Evolutionary conservation across 768 basidiomycete genomes (phyloP), one percentile per base, ranked within the genome.

Genomic region (Tulasnella sp.): DNA sequence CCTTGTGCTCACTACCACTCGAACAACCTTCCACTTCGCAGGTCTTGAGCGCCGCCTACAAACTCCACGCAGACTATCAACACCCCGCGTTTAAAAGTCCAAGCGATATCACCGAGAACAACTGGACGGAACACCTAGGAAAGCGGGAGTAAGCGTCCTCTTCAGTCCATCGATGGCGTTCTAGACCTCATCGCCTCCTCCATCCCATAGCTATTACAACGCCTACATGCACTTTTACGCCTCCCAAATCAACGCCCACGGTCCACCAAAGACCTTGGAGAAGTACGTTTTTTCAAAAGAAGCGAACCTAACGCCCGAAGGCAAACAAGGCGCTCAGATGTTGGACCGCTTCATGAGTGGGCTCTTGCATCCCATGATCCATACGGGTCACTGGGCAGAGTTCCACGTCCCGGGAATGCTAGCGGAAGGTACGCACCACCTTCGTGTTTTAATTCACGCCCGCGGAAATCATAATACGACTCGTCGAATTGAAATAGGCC

Each of bases 181-280:
- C 4, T 17, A 6, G 14, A n/a, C 25, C 38, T 11, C 22, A 40
- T 12, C 40, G 39, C 2, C 17, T 38, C 11, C 2, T 14, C n/a
- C n/a, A 74, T 78, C 17, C 6, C 22, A 77, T 77, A 91, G 90
- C 15, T 91, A 85, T 79, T 91, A 89, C 78, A 81, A 84, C n/a
- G 85, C 85, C 0, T 92, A 91, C 79, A 81, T 89, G 25, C 80
- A 84, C 4, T 91, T 88, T 82, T 91, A 91, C 81, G 83, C 84
- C 0, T 79, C 84, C 0, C 75, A 81, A 36, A 77, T 85, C 19
- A 81, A 82, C 14, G 80, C 87, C 52, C 81, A 88, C 45, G 87
- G 86, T 17, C 82, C 85, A n/a, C 79, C 83, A 11, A 80, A 79
- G 1, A 82, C 86, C 0, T 79, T 92, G n/a, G 90, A 92, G 77